phyloP scores from a whole-genome alignment of 2,329 filamentous ascomycete genomes.

The Colletotrichum phormii region DNA sequence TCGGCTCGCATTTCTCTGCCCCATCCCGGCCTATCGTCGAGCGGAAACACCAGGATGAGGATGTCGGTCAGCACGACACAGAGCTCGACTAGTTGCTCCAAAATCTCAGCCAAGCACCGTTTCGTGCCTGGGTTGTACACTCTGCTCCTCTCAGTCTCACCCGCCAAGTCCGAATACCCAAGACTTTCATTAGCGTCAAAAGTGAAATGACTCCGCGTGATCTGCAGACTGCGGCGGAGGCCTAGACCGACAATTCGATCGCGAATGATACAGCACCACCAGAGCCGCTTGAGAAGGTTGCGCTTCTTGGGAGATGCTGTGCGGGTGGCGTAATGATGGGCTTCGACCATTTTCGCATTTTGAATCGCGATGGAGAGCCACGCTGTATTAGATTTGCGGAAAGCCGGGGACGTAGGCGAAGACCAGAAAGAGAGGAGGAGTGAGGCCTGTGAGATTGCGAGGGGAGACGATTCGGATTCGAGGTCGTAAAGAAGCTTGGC shows the following conservation, averaged over 20 bases:
- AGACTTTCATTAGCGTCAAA: conserved; percentile 52
- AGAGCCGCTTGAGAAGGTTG: conserved; percentile 60
- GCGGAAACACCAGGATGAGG: conserved; percentile 56
- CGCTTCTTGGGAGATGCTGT: conserved; percentile 50
- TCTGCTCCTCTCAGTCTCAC: conserved; percentile 56
- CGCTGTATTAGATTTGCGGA: conserved; percentile 55
- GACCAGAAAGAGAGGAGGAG: conserved; percentile 59
- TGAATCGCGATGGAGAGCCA: conserved; percentile 64
- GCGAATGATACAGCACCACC: conserved; percentile 67
- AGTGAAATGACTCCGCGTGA: conserved; percentile 59
- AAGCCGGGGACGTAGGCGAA: conserved; percentile 42
- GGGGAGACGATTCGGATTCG: conserved; percentile 55
- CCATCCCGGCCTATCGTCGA: conserved; percentile 55
- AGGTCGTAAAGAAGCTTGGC: conserved; percentile 56
- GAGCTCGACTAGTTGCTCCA: conserved; percentile 59
- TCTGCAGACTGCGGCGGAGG: conserved; percentile 62
- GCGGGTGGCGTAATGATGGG: conserved; percentile 53
- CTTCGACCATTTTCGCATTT: conserved; percentile 59
- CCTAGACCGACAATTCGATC: conserved; percentile 62
- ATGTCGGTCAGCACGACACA: conserved; percentile 60
- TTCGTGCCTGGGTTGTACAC: conserved; percentile 61
- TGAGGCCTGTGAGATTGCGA: conserved; percentile 54
- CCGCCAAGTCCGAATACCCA: conserved; percentile 55
- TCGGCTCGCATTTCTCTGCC: conserved; percentile 47
- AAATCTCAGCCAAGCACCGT: conserved; percentile 54